Evolutionary conservation across 2,329 filamentous ascomycete species (phyloP).

Genomic region (Juglanconis juglandina): DNA sequence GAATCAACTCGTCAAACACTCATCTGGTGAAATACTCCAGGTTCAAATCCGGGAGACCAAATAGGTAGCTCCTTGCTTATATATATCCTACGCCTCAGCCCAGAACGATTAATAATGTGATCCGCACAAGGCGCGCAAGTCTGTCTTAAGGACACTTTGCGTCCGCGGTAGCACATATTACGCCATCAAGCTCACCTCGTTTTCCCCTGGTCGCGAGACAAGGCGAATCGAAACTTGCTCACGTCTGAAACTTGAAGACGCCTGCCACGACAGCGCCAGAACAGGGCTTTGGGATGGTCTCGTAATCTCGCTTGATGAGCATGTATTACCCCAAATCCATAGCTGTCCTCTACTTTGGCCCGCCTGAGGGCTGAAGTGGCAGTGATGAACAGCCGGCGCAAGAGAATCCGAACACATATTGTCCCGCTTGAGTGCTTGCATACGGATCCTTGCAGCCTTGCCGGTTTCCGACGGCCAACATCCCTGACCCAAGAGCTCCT

Average conservation of each 20-base stretch:
- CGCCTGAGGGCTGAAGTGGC: background rate
- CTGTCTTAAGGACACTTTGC: background rate
- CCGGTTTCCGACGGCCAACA: too few species aligned
- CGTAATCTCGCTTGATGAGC: constrained; percentile 16
- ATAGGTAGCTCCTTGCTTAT: background rate
- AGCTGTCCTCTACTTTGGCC: background rate
- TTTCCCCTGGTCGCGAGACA: background rate
- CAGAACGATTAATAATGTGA: background rate
- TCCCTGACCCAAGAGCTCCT: too few species aligned
- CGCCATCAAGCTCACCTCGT: background rate
- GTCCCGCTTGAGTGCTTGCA: too few species aligned
- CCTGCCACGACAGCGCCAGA: background rate
- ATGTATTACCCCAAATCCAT: background rate
- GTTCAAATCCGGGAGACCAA: too few species aligned
- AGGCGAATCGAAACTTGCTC: constrained; percentile 12
- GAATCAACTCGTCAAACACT: background rate
- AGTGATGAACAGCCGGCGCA: background rate
- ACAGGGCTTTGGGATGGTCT: background rate
- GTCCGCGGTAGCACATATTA: background rate
- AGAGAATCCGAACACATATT: too few species aligned
- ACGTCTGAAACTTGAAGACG: background rate
- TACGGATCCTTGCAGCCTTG: too few species aligned
- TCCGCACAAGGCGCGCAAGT: background rate
- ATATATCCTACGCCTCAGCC: background rate
- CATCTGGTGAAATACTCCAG: too few species aligned